Conservation (phyloP, 2,329 filamentous ascomycete species). For the Calycina herbarum region DNA sequence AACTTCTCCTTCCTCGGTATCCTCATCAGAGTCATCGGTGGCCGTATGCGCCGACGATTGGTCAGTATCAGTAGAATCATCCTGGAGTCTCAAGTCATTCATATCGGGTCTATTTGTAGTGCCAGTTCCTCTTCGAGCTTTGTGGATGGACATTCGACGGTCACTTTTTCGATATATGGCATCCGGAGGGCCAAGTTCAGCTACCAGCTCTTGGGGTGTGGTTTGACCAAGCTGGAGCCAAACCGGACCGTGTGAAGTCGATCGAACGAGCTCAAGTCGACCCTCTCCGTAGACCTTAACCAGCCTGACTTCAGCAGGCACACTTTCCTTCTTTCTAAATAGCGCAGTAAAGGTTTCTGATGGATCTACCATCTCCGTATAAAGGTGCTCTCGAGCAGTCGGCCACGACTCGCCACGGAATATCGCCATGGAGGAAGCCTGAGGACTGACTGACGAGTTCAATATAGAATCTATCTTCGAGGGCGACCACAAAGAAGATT, state of each 20-base stretch:
- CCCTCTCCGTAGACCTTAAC: constrained; percentile 78
- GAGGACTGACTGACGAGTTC: constrained; percentile 72
- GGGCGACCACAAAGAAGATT: constrained; percentile 71
- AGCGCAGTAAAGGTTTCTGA: constrained; percentile 70
- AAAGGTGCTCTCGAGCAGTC: constrained; percentile 74
- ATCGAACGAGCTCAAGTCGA: constrained; percentile 73
- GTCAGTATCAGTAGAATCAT: constrained; percentile 69
- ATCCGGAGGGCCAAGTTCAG: constrained; percentile 88
- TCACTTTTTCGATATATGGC: constrained; percentile 92
- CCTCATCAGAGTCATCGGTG: constrained; percentile 67
- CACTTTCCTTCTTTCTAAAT: constrained; percentile 71
- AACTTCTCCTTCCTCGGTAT: constrained; percentile 59
- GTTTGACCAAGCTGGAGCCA: constrained; percentile 81
- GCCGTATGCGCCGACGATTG: constrained; percentile 71
- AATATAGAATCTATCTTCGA: constrained; percentile 79
- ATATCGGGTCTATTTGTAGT: constrained; percentile 49
- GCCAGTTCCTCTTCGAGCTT: constrained; percentile 56
- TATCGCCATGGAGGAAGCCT: constrained; percentile 84
- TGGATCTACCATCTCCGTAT: constrained; percentile 71
- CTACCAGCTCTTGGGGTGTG: constrained; percentile 86
- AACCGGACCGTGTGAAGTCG: constrained; percentile 64
- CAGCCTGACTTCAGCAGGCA: constrained; percentile 86
- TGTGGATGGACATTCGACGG: constrained; percentile 83
- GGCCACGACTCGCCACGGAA: constrained; percentile 92
- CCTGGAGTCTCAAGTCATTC: constrained; percentile 38